phyloP scores from a whole-genome alignment of 1,284 basidiomycete species.

The Heterobasidion occidentale region DNA sequence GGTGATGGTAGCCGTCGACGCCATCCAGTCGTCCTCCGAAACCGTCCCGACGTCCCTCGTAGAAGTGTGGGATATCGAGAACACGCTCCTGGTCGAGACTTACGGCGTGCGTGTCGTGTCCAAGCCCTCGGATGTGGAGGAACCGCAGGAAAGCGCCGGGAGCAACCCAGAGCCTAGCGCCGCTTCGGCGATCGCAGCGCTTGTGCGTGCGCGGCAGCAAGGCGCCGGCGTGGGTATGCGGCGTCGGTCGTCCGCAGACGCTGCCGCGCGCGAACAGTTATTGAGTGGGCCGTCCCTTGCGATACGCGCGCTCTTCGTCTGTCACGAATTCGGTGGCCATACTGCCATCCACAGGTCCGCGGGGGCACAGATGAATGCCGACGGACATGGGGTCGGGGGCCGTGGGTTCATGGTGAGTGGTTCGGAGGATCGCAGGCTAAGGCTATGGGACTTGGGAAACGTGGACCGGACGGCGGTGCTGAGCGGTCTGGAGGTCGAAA shows the following conservation, averaged over 20 bases:
- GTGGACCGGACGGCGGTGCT: constrained; percentile 68
- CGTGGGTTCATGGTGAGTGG: constrained; percentile 75
- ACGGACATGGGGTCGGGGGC: constrained; percentile 25
- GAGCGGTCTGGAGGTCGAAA: constrained; percentile 62
- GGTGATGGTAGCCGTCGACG: constrained; percentile 79
- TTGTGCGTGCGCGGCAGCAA: constrained; percentile 40
- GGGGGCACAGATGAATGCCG: constrained; percentile 39
- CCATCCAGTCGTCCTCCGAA: constrained; percentile 32
- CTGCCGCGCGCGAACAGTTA: constrained; percentile 21
- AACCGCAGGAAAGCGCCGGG: constrained; percentile 40
- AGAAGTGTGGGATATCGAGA: constrained; percentile 80
- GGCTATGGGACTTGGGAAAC: constrained; percentile 76
- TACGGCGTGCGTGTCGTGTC: constrained; percentile 42
- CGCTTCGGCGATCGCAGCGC: constrained; percentile 56
- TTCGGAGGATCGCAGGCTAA: constrained; percentile 75
- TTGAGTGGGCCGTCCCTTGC: constrained; percentile 44
- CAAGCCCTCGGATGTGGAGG: constrained; percentile 33
- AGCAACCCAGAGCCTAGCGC: constrained; percentile 53
- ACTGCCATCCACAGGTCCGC: constrained; percentile 45
- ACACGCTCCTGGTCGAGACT: constrained; percentile 57
- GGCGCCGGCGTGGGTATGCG: constrained; percentile 12
- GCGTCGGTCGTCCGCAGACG: constrained; percentile 12
- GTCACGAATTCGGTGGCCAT: constrained; percentile 68
- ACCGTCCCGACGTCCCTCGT: constrained; percentile 40
- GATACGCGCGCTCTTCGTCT: constrained; percentile 57